phyloP scores from a whole-genome alignment of 192 early-diverging fungal genomes.

The Coemansia sp. region DNA sequence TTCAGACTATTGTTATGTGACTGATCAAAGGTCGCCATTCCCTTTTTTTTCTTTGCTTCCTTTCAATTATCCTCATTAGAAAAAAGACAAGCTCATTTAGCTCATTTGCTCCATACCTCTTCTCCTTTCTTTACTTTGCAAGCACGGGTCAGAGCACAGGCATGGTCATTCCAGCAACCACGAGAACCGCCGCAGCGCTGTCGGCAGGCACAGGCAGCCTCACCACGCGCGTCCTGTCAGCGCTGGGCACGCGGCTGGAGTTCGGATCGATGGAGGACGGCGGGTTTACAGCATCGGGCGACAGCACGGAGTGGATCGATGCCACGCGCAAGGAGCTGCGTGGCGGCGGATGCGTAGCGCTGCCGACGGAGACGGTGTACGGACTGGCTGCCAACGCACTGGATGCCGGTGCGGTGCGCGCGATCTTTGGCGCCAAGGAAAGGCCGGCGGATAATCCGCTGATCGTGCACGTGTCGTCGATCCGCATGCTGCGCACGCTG shows the following conservation, averaged over 20 bases:
- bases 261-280: slow-evolving; percentile 40
- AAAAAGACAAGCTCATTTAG: no score
- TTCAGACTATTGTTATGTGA: no score
- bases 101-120: background rate
- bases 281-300: slow-evolving; percentile 11
- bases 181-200: background rate
- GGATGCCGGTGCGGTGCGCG: slow-evolving; percentile 59
- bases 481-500: slow-evolving; percentile 81
- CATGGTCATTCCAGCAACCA: slow-evolving; percentile 22
- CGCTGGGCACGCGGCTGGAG: slow-evolving; percentile 10
- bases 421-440: slow-evolving; percentile 86
- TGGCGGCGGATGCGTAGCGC: slow-evolving; percentile 70
- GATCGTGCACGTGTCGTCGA: slow-evolving; percentile 93
- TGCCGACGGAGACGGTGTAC: slow-evolving; percentile 99
- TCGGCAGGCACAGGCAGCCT: slow-evolving; percentile 4
- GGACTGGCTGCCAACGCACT: slow-evolving; percentile 93
- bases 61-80: background rate
- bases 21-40: background rate
- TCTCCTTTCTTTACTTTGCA: background rate
- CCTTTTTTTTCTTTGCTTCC: background rate
- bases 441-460: slow-evolving; percentile 95
- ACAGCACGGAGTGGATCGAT: slow-evolving; percentile 31
- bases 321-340: slow-evolving; percentile 61
- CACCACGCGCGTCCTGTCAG: slow-evolving; percentile 16
- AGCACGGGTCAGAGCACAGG: background rate